These are phyloP conservation scores for Triadica sebifera DNA, from an alignment of 345 rosid species.

Conservation along the genomic window DNA sequence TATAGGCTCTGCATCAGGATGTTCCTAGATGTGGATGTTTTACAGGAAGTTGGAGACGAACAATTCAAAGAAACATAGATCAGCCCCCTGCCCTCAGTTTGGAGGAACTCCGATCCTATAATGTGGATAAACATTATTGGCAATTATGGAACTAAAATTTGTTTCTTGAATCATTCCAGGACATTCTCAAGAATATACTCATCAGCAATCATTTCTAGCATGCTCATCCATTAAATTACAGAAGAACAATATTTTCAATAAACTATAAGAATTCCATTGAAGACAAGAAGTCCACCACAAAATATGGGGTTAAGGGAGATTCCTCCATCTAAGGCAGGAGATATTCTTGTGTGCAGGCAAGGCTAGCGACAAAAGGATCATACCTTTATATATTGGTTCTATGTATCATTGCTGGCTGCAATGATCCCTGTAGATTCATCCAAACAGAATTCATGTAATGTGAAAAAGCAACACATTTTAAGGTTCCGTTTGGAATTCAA, in stretches of 20 bases:
- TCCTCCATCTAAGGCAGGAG: slow-evolving; percentile 4
- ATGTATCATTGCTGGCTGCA: slow-evolving; percentile 42
- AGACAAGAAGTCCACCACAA: slow-evolving; percentile 4
- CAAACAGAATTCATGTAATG: slow-evolving; percentile 4
- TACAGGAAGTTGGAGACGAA: neutral
- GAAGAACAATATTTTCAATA: neutral
- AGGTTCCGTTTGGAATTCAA: too few relatives aligned
- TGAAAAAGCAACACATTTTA: neutral
- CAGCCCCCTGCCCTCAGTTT: slow-evolving; percentile 8
- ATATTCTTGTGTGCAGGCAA: neutral
- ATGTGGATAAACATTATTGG: neutral
- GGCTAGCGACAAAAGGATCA: neutral
- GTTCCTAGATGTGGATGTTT: slow-evolving; percentile 33
- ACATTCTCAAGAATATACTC: neutral
- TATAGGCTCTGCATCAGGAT: slow-evolving; percentile 52
- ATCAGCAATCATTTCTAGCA: neutral
- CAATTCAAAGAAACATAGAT: slow-evolving; percentile 14
- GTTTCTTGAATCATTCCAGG: neutral
- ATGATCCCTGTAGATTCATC: slow-evolving; percentile 40
- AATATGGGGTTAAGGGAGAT: neutral
- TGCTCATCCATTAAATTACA: neutral
- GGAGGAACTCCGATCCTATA: slow-evolving; percentile 10
- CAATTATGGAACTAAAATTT: slow-evolving; percentile 8
- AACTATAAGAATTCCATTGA: neutral
- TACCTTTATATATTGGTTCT: slow-evolving; percentile 46